phyloP scores from a whole-genome alignment of 176 grass and related monocot species.

The Ensete ventricosum region DNA sequence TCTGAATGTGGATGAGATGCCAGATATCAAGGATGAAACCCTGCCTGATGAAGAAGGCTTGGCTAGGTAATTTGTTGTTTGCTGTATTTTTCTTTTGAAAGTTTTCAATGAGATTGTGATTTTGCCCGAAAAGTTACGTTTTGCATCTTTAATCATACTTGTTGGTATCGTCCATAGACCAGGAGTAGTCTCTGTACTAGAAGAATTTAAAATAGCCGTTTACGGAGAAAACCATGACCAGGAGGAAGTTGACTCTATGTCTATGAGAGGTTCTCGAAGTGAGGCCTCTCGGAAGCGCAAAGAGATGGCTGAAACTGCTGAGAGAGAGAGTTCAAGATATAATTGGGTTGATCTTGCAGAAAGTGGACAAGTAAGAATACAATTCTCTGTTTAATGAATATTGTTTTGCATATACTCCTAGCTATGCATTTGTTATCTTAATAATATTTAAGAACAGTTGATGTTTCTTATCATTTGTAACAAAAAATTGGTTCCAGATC shows the following conservation, averaged over 20 bases:
- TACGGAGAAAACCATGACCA: conserved; percentile 87
- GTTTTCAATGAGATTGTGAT: neutral
- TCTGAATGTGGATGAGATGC: conserved; percentile 86
- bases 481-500: too few species aligned
- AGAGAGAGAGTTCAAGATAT: conserved; percentile 38
- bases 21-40: conserved; percentile 89
- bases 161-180: conserved; percentile 40
- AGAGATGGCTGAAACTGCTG: conserved; percentile 44
- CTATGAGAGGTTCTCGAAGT: conserved; percentile 27
- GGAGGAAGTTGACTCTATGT: conserved; percentile 54
- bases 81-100: conserved; percentile 8
- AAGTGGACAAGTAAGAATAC: conserved; percentile 53
- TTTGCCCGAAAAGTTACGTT: neutral
- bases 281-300: conserved; percentile 72
- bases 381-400: conserved; percentile 2
- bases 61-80: conserved; percentile 43
- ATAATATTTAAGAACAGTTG: too few species aligned
- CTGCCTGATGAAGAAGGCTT: conserved; percentile 77
- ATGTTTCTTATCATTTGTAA: too few species aligned
- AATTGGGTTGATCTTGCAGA: conserved; percentile 86
- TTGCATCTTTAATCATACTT: conserved; percentile 18
- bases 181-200: conserved; percentile 51
- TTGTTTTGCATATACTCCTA: neutral
- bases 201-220: conserved; percentile 67
- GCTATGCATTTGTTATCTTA: neutral